These are phyloP conservation scores for Podila epigama DNA, from an alignment of 192 early-diverging fungal genomes.

Conservation along the genomic window DNA sequence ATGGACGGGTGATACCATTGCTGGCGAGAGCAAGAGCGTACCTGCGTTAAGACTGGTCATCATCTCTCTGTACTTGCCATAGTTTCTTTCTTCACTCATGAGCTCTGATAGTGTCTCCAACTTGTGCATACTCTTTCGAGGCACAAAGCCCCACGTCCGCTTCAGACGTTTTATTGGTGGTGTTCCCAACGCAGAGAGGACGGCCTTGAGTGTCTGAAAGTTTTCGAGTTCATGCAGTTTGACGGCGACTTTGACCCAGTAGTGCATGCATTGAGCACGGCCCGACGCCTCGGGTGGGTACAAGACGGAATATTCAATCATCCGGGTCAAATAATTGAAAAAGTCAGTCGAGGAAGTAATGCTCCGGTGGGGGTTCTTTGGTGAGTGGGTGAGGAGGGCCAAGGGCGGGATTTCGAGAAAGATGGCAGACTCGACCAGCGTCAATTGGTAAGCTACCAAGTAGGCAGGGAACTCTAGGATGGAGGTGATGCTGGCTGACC, in stretches of 20 bases:
- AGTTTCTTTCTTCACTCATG: slow-evolving; percentile 76
- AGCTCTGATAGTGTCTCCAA: slow-evolving; percentile 61
- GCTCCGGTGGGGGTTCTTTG: slow-evolving; percentile 63
- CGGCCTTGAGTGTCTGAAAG: slow-evolving; percentile 75
- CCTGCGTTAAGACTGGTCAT: slow-evolving; percentile 51
- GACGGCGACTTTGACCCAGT: slow-evolving; percentile 75
- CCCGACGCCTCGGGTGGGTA: slow-evolving; percentile 61
- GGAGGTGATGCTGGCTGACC: slow-evolving; percentile 58
- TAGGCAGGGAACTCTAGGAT: slow-evolving; percentile 67
- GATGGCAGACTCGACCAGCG: slow-evolving; percentile 73
- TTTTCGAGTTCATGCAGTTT: slow-evolving; percentile 66
- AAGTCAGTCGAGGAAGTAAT: slow-evolving; percentile 75
- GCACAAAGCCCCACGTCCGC: slow-evolving; percentile 76
- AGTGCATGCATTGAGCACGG: slow-evolving; percentile 66
- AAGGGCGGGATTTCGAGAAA: slow-evolving; percentile 67
- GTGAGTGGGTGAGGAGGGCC: slow-evolving; percentile 67
- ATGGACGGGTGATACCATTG: slow-evolving; percentile 20
- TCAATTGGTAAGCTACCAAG: slow-evolving; percentile 73
- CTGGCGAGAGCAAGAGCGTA: slow-evolving; percentile 13
- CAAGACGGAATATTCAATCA: slow-evolving; percentile 77
- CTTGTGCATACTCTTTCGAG: slow-evolving; percentile 65
- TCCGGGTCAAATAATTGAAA: slow-evolving; percentile 82
- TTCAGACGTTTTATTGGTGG: slow-evolving; percentile 75
- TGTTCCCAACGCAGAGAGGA: slow-evolving; percentile 70
- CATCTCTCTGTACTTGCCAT: slow-evolving; percentile 71